Evolutionary conservation across 305 asterid genomes (phyloP), one percentile per base, ranked within the genome.

Genomic region (Petunia hybrid): DNA sequence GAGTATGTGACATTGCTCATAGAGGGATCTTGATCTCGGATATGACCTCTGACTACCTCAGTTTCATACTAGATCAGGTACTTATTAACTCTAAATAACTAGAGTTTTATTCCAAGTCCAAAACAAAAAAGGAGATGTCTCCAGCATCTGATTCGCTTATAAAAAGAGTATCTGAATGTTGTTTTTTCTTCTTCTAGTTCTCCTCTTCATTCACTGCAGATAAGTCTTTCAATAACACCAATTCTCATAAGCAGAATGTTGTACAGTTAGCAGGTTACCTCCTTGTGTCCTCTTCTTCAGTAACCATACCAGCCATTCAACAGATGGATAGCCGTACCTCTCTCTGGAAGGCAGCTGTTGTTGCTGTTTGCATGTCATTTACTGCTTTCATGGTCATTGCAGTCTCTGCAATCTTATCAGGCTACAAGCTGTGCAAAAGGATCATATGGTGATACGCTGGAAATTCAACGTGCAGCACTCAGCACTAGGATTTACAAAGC

Each of bases 241-340:
- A 6, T 78, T 51, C 59, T 63, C 75, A 43, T 62, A 13, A 43
- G 63, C 73, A 63, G 61, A 61, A 46, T 78, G 75, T 45, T 61
- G 12, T 38, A 67, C 79, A 92, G 97, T 81, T 92, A 86, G 91
- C 92, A 89, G 97, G 93, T 86, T 92, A 91, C 85, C 88, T 92
- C 78, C 83, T 92, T 48, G 69, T 89, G 69, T 92, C 97, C 77
- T 91, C 94, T 64, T 91, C 94, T 77, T 89, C 95, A 38, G 91
- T 86, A 65, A 88, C 89, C 61, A 87, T 86, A 67, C 88, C 80
- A 68, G 88, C 73, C 74, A 81, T 89, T 81, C 92, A 88, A 60
- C 87, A 84, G 73, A 88, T 85, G 84, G 78, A 83, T 41, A 82
- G 55, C 13, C 81, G 80, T 36, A 77, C 82, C 56, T n/a, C 90